Conservation (phyloP, 257 asterid species). For the Rubia yunnanensis region DNA sequence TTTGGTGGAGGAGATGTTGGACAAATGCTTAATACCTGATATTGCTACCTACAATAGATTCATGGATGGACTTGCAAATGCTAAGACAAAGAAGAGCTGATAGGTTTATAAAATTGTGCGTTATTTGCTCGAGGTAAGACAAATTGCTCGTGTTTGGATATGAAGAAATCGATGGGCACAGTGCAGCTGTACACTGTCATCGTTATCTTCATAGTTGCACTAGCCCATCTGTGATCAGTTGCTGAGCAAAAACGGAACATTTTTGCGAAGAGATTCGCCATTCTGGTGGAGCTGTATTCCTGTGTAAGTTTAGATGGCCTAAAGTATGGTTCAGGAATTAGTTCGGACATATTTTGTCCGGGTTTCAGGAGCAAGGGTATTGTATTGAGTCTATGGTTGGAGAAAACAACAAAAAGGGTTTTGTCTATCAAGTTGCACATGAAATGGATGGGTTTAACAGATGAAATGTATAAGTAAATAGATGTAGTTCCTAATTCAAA, state of each 20-base stretch:
- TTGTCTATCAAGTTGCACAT: no score
- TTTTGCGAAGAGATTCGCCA: not conserved
- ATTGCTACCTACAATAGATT: conserved; percentile 68
- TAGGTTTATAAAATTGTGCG: not conserved
- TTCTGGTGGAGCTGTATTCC: not conserved
- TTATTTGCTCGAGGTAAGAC: not conserved
- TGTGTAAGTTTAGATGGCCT: not conserved
- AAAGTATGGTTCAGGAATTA: no score
- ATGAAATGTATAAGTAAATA: no score
- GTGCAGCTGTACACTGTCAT: not conserved
- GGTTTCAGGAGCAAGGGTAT: no score
- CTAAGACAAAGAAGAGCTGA: conserved; percentile 28
- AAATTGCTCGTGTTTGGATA: not conserved
- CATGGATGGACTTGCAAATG: conserved; percentile 46
- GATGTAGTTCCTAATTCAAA: no score
- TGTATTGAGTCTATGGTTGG: no score
- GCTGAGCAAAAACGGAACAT: no score
- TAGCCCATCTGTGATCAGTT: not conserved
- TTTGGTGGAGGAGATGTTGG: conserved; percentile 85
- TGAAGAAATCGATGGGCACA: not conserved
- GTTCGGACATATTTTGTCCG: not conserved
- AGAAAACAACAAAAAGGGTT: no score
- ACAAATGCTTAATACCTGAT: conserved; percentile 65
- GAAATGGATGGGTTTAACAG: no score
- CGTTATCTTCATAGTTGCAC: no score